phyloP scores from a whole-genome alignment of 768 basidiomycete species.

The Mycena crocata region DNA sequence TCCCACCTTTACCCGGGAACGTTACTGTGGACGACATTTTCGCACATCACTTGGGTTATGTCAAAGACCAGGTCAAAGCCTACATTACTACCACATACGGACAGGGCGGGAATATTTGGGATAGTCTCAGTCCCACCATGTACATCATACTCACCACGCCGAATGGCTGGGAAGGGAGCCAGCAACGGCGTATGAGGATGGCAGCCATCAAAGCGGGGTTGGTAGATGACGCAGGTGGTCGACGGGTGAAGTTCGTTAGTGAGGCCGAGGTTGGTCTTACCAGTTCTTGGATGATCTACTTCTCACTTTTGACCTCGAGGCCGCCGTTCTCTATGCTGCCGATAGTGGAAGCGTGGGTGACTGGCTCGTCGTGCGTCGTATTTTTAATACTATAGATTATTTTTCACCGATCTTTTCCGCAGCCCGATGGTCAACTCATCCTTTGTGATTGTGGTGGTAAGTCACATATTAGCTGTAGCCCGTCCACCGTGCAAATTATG shows the following conservation, averaged over 20 bases:
- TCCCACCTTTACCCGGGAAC: slow-evolving; percentile 28
- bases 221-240: slow-evolving; percentile 29
- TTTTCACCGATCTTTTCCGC: background rate
- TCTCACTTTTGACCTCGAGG: slow-evolving; percentile 16
- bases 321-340: slow-evolving; percentile 35
- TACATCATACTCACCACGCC: slow-evolving; percentile 38
- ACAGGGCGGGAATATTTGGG: slow-evolving; percentile 33
- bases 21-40: slow-evolving; percentile 33
- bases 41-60: slow-evolving; percentile 31
- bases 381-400: no score
- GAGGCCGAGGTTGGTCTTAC: slow-evolving; percentile 29
- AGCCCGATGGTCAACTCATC: slow-evolving; percentile 37
- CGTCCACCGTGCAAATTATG: background rate
- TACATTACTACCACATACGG: slow-evolving; percentile 31
- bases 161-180: slow-evolving; percentile 39
- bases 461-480: no score
- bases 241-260: slow-evolving; percentile 35
- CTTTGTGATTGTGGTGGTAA: slow-evolving; percentile 48
- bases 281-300: background rate
- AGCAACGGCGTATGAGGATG: slow-evolving; percentile 35
- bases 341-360: slow-evolving; percentile 35
- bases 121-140: slow-evolving; percentile 28
- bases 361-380: slow-evolving; percentile 35
- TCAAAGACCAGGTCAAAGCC: slow-evolving; percentile 32
- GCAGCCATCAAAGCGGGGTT: slow-evolving; percentile 38